Base-by-base conservation (phyloP, 2,329 filamentous ascomycete species). In the Fragosphaeria purpurea region DNA sequence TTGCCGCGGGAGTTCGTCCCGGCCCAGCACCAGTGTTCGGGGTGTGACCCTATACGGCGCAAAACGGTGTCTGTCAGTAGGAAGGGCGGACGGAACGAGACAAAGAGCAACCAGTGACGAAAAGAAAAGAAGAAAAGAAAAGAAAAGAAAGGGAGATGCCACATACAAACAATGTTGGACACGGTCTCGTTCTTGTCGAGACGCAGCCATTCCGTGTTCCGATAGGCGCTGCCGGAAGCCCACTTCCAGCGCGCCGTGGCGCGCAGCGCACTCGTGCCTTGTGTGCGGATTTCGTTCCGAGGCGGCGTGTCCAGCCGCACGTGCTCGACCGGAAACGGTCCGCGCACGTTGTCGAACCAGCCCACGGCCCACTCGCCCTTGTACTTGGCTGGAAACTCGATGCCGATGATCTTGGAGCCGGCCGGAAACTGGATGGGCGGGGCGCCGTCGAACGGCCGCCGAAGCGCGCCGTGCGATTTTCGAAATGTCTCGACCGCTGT, bases 121-220 rank as follows among this genome's bases (percentile, higher is more conserved):
- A 50, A 55, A 46, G 42, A 12, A 37, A 10, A 9, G 35, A 38
- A n/a, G 11, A 7, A 48, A n/a, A 37, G 47, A 43, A 12, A 37
- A 10, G 11, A 35, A 38, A n/a, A n/a, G 6, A 48, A n/a, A 37
- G 32, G 6, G 12, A 32, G 4, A 47, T 22, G 43, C 13, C 6
- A 70, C 74, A 68, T 60, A 77, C 74, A 79, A 49, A 65, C 66
- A 35, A 79, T 87, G 64, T 82, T 87, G 57, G 74, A 80, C 13
- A 85, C 82, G 3, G 73, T 69, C 51, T 86, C 83, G 30, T 77
- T 78, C 60, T 80, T 82, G 43, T 82, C 78, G 57, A 86, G 75
- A 58, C 68, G 73, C 13, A 80, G 65, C 76, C 76, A 79, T n/a
- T 58, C 60, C 9, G 65, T 67, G 39, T 60, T 57, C 4, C 47